phyloP scores from a whole-genome alignment of 176 grass and related monocot species.

The Aegilops longissima region DNA sequence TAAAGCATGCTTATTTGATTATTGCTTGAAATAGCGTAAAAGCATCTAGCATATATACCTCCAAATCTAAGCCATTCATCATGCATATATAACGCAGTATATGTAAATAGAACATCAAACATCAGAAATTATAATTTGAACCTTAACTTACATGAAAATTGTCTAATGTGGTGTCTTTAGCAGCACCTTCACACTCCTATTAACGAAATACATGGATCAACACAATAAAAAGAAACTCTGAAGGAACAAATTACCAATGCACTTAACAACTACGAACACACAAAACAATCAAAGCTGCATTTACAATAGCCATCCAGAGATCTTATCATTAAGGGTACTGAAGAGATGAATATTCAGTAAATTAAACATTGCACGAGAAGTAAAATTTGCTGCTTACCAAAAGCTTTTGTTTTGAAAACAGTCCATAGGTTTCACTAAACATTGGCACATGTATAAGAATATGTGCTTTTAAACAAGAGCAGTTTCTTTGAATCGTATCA shows the following conservation, averaged over 20 bases:
- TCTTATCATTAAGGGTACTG: background rate
- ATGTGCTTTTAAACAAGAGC: background rate
- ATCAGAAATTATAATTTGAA: conserved; percentile 7
- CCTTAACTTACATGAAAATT: conserved; percentile 30
- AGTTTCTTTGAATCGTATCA: background rate
- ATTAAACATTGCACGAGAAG: conserved; percentile 17
- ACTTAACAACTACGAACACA: background rate
- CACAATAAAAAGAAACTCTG: background rate
- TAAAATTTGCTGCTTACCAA: conserved; percentile 26
- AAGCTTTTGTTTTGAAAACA: conserved; percentile 56
- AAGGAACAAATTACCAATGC: background rate
- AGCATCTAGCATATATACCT: background rate
- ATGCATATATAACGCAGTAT: background rate
- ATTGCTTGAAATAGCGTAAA: background rate
- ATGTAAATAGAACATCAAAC: background rate
- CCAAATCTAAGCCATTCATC: background rate
- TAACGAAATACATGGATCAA: background rate
- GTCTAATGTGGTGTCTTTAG: conserved; percentile 14
- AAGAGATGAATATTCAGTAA: conserved; percentile 27
- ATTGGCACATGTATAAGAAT: background rate
- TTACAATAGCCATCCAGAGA: background rate
- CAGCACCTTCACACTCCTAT: background rate
- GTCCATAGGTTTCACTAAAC: conserved; percentile 41
- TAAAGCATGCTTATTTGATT: background rate
- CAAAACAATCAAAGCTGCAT: background rate